These are phyloP conservation scores for Raphanus hybrid DNA, from an alignment of 441 rosid species.

Conservation along the genomic window DNA sequence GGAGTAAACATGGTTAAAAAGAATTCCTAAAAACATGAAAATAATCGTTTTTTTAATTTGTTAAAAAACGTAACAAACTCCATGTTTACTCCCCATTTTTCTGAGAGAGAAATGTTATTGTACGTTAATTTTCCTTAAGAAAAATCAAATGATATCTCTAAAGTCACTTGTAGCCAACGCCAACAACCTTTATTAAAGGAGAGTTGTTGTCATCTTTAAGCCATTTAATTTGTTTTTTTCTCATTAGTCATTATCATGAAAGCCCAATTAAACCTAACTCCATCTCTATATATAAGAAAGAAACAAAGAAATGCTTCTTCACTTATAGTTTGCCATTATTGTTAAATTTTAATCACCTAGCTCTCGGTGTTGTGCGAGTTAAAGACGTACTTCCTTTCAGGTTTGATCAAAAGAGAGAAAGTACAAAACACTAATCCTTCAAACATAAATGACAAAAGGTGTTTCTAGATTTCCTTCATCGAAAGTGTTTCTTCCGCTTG, in stretches of 20 bases:
- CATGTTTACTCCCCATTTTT: slow-evolving; percentile 8
- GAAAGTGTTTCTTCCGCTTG: slow-evolving; percentile 32
- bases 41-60: neutral
- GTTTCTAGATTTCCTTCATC: slow-evolving; percentile 32
- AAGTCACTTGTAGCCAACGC: neutral
- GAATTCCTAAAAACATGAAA: neutral
- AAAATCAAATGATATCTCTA: neutral
- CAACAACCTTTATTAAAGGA: neutral
- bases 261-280: neutral
- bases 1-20: slow-evolving; percentile 21
- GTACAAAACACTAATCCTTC: slow-evolving; percentile 34
- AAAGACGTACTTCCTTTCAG: slow-evolving; percentile 4
- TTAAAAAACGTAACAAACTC: neutral
- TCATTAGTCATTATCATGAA: slow-evolving; percentile 1
- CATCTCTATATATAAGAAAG: slow-evolving; percentile 7
- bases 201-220: slow-evolving; percentile 11
- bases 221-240: neutral
- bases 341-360: neutral
- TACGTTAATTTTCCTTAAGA: neutral
- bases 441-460: slow-evolving; percentile 53
- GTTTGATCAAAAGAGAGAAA: slow-evolving; percentile 27
- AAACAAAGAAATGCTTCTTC: neutral
- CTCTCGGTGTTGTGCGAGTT: slow-evolving; percentile 17
- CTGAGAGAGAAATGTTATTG: neutral
- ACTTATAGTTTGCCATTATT: slow-evolving; percentile 1